Evolutionary conservation across 495 filamentous ascomycete species (phyloP).

Genomic region (Penicillium egyptiacum): DNA sequence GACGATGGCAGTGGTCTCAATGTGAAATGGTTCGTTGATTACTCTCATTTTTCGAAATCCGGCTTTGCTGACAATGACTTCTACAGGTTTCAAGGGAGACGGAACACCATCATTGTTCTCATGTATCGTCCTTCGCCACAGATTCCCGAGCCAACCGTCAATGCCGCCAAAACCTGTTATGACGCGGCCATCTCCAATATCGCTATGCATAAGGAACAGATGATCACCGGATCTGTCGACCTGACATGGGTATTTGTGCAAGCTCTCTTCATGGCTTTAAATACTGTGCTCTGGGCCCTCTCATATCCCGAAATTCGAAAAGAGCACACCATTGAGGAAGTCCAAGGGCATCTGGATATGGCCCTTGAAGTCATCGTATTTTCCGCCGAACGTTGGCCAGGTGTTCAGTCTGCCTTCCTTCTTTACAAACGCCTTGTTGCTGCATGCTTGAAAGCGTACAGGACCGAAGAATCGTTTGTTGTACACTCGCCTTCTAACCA

Average conservation of each 20-base stretch:
- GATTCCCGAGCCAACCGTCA: conserved; percentile 73
- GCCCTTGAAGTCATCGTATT: conserved; percentile 72
- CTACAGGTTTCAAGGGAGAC: conserved; percentile 69
- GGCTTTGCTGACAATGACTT: conserved; percentile 6
- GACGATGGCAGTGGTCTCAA: conserved; percentile 65
- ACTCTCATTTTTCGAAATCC: conserved; percentile 9
- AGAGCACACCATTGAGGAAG: conserved; percentile 64
- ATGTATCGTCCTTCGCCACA: conserved; percentile 87
- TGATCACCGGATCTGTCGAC: conserved; percentile 70
- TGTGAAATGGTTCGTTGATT: conserved; percentile 56
- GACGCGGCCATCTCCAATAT: conserved; percentile 80
- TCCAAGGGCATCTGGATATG: conserved; percentile 66
- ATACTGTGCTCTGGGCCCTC: conserved; percentile 83
- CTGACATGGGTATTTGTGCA: conserved; percentile 91
- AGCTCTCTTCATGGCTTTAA: conserved; percentile 80
- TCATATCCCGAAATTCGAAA: conserved; percentile 80
- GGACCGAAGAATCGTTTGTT: conserved; percentile 64
- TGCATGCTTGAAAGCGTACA: conserved; percentile 81
- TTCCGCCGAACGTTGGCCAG: conserved; percentile 84
- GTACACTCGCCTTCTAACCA: conserved; percentile 60
- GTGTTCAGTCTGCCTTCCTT: conserved; percentile 75
- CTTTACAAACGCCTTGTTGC: conserved; percentile 77
- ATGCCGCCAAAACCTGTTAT: conserved; percentile 75
- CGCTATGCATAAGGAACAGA: conserved; percentile 71
- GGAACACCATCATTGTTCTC: conserved; percentile 81